Base-by-base conservation (phyloP, 441 rosid genomes). In the Pelargonium cotyledonis region DNA sequence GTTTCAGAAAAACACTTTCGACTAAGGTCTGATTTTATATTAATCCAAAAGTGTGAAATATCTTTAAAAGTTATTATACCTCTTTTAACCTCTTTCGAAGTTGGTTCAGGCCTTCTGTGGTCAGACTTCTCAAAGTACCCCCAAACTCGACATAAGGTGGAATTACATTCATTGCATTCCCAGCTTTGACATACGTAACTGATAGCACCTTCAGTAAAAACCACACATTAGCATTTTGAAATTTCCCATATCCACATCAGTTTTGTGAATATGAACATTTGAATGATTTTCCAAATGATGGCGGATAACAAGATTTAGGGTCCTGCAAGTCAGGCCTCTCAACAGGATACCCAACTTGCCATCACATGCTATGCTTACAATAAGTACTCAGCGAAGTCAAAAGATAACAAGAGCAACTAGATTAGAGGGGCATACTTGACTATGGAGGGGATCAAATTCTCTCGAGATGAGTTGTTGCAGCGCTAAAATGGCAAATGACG, bases 111-210 rank as follows among this genome's bases (percentile, higher is more conserved):
- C 96, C 92, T 75, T 85, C 77, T 1, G 94, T 85, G 2, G 94
- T 83, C 67, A 92, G 96, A 82, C 96, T 86, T 80, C 98, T 85
- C 78, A 90, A 65, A 58, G 96, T 84, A 72, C 97, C 98, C 11
- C 96, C 90, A 66, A 92, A 92, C 72, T 86, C 87, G 68, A 89
- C 90, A 74, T 76, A 78, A 1, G 81, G 65, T 2, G 92, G 94
- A 79, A 86, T 82, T 49, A 70, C 79, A 66, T 83, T 85, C 63
- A 80, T 69, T 57, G 86, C 82, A 60, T 76, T 75, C 58, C 88
- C 88, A 23, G 84, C 85, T 80, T 78, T 84, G 63, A 92, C 79
- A 71, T 72, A 84, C 51, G 94, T 85, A 75, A 92, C 81, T 49
- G 96, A 87, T 9, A 92, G 67, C 60, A 92, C 94, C 96, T 92